Percentiles rank a stretch among this genome's conserved stretches.
These are phyloP conservation scores for Penicillium taxi DNA, from an alignment of 495 filamentous ascomycete genomes.

Conservation along the genomic window DNA sequence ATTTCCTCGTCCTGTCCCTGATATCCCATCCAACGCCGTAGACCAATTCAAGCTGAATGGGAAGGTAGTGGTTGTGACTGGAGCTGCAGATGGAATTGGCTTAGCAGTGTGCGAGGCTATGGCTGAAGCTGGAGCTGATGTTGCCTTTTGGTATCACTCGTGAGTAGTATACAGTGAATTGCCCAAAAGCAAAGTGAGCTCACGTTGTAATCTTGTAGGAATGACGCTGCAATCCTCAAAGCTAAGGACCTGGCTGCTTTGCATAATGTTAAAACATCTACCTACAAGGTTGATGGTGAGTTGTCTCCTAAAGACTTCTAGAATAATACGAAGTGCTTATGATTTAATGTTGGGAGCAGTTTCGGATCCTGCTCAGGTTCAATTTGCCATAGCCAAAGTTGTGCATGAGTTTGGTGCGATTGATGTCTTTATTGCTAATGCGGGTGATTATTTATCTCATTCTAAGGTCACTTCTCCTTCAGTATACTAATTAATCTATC, in stretches of 20 bases:
- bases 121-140: constrained; percentile 26
- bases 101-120: constrained; percentile 28
- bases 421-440: constrained; percentile 43
- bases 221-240: constrained; percentile 27
- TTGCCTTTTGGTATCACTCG: constrained; percentile 37
- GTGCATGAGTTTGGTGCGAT: constrained; percentile 41
- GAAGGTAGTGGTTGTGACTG: constrained; percentile 31
- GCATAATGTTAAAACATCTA: constrained; percentile 27
- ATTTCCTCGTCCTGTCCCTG: constrained; percentile 33
- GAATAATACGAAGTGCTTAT: too few relatives aligned
- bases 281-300: constrained; percentile 36
- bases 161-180: constrained; percentile 21
- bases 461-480: not conserved
- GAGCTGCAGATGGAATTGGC: constrained; percentile 31
- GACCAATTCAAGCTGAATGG: constrained; percentile 36
- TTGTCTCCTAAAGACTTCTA: not conserved
- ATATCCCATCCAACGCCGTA: constrained; percentile 36
- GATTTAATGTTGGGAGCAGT: too few relatives aligned
- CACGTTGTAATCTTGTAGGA: constrained; percentile 14
- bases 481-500: not conserved
- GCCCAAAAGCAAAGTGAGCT: not conserved
- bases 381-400: constrained; percentile 24
- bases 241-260: constrained; percentile 21
- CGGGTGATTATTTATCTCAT: constrained; percentile 2
- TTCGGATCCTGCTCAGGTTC: constrained; percentile 25